Conservation (phyloP, 2,329 filamentous ascomycete genomes). For the Pyricularia grisea region DNA sequence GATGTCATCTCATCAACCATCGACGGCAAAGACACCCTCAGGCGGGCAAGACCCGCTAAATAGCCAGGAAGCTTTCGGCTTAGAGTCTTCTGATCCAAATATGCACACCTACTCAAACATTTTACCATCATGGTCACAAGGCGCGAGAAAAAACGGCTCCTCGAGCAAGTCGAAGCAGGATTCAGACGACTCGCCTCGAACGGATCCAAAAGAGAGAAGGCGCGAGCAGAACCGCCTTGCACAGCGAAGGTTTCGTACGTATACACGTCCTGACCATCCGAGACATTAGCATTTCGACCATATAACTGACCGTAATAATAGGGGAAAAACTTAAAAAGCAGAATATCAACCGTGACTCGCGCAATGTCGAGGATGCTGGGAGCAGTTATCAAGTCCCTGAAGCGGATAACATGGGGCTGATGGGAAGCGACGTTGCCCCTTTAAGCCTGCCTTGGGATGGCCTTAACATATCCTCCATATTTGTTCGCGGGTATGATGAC, state of each 20-base stretch:
- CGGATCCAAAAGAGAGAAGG: constrained; percentile 60
- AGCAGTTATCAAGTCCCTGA: constrained; percentile 48
- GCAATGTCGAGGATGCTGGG: constrained; percentile 54
- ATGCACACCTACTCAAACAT: not conserved
- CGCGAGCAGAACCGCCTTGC: constrained; percentile 70
- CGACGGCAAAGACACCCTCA: not conserved
- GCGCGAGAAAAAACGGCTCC: not conserved
- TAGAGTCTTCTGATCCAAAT: not conserved
- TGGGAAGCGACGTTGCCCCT: constrained; percentile 36
- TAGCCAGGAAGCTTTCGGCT: not conserved
- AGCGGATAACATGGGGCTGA: constrained; percentile 47
- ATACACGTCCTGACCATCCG: not conserved
- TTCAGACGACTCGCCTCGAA: constrained; percentile 58
- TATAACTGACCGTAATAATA: constrained; percentile 19
- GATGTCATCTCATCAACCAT: not conserved
- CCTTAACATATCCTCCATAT: constrained; percentile 48
- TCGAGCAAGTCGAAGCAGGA: not conserved
- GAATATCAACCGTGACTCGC: constrained; percentile 49
- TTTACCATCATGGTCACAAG: not conserved
- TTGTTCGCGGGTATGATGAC: constrained; percentile 39
- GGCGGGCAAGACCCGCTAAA: not conserved
- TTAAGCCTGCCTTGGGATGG: constrained; percentile 67
- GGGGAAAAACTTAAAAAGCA: constrained; percentile 64
- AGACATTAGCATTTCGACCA: not conserved
- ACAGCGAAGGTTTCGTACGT: constrained; percentile 66